phyloP scores from a whole-genome alignment of 495 filamentous ascomycete genomes.

The Neurospora sp. region DNA sequence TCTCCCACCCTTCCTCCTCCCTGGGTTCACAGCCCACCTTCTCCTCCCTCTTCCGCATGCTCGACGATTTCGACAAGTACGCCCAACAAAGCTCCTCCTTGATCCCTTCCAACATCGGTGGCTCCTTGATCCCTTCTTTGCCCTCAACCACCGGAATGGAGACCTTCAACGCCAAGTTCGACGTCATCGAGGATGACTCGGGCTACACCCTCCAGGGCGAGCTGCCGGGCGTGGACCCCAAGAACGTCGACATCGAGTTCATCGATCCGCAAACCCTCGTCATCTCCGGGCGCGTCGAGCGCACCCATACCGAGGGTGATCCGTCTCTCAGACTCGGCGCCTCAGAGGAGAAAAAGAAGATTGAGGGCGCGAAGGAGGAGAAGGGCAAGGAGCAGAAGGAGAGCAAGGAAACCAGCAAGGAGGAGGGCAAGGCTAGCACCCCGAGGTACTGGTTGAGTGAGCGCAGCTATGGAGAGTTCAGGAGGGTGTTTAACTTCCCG shows the following conservation, averaged over 20 bases:
- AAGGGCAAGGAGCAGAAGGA: not conserved
- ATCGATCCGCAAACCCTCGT: conserved; percentile 66
- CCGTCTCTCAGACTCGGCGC: no score
- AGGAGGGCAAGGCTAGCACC: conserved; percentile 3
- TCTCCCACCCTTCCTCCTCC: conserved; percentile 16
- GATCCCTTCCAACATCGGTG: conserved; percentile 5
- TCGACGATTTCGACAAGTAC: conserved; percentile 67
- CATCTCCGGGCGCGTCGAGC: conserved; percentile 58
- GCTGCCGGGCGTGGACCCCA: conserved; percentile 72
- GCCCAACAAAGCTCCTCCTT: conserved; percentile 12
- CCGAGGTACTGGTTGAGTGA: conserved; percentile 75
- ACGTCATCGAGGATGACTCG: conserved; percentile 59
- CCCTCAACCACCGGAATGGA: not conserved
- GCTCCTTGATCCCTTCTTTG: conserved; percentile 13
- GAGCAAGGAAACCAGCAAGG: not conserved
- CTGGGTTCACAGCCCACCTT: conserved; percentile 39
- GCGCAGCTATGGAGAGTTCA: conserved; percentile 71
- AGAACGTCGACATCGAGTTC: conserved; percentile 78
- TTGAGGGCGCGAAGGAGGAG: conserved; percentile 10
- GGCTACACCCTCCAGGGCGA: conserved; percentile 79
- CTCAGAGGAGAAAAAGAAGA: conserved; percentile 3
- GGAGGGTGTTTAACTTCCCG: conserved; percentile 74
- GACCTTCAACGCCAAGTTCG: conserved; percentile 47
- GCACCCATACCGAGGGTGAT: conserved; percentile 32
- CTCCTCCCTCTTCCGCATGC: conserved; percentile 61